These are phyloP conservation scores for Kentomonas sorsogonicus DNA, from an alignment of 208 protist species.

Conservation along the genomic window DNA sequence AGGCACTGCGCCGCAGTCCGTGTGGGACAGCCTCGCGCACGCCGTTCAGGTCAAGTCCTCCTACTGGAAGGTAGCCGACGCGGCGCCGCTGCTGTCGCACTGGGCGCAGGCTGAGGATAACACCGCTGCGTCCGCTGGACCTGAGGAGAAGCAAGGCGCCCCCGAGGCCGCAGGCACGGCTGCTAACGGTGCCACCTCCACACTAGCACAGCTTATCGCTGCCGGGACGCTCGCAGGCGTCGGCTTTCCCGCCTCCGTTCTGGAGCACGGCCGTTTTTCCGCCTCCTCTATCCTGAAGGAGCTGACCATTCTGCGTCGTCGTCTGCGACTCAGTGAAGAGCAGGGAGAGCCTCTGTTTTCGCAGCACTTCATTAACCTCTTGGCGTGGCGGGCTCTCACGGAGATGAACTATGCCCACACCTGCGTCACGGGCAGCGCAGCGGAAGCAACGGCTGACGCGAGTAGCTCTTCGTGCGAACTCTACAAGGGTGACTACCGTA, in stretches of 20 bases:
- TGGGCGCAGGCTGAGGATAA: conserved; percentile 8
- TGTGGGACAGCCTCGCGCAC: conserved; percentile 76
- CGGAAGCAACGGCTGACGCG: neutral
- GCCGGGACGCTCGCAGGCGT: conserved; percentile 49
- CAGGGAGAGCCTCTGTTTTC: conserved; percentile 65
- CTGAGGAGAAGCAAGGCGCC: neutral
- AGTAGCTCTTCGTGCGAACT: neutral
- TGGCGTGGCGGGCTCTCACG: conserved; percentile 66
- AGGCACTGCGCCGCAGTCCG: conserved; percentile 42
- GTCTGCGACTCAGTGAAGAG: conserved; percentile 34
- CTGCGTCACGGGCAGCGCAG: neutral
- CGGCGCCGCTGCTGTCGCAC: conserved; percentile 21
- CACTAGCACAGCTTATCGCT: conserved; percentile 61
- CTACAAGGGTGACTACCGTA: conserved; percentile 5
- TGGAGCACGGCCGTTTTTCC: conserved; percentile 58
- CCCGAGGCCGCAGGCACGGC: neutral
- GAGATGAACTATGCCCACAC: conserved; percentile 45
- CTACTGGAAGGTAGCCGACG: conserved; percentile 61
- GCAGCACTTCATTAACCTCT: conserved; percentile 85
- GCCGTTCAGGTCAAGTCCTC: conserved; percentile 67
- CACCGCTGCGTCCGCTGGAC: neutral
- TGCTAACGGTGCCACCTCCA: conserved; percentile 8
- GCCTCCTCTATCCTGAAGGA: conserved; percentile 51
- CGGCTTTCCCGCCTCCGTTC: conserved; percentile 41
- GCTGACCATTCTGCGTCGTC: conserved; percentile 32